These are phyloP conservation scores for Gyromitra esculenta DNA, from an alignment of 2,329 filamentous ascomycete species.

Conservation along the genomic window DNA sequence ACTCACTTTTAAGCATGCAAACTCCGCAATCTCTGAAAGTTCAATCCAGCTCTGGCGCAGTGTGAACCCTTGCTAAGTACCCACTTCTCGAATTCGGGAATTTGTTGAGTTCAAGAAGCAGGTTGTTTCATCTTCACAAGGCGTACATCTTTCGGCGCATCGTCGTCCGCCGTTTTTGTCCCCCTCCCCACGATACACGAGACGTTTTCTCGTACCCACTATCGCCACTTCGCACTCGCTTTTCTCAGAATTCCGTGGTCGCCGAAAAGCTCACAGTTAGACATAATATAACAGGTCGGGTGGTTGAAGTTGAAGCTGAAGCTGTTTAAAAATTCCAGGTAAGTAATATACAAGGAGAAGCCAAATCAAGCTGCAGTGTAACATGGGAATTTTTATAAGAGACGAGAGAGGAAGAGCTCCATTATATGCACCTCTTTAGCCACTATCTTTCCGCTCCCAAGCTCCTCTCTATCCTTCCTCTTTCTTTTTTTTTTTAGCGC, in stretches of 20 bases:
- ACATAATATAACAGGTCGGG: too few relatives aligned
- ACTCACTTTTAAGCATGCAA: neutral
- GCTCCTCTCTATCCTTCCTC: too few relatives aligned
- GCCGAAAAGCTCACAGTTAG: neutral
- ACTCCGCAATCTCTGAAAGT: neutral
- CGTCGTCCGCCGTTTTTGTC: neutral
- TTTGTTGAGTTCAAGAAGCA: neutral
- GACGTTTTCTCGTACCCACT: neutral
- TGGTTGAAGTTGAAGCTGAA: too few relatives aligned
- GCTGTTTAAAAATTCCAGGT: too few relatives aligned
- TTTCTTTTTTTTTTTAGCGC: too few relatives aligned
- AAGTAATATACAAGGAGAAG: too few relatives aligned
- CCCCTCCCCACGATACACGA: neutral
- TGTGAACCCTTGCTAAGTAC: neutral
- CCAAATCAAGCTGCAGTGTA: too few relatives aligned
- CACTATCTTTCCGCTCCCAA: too few relatives aligned
- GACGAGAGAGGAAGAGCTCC: too few relatives aligned
- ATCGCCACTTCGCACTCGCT: neutral
- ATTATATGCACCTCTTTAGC: too few relatives aligned
- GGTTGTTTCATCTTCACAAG: slow-evolving; percentile 2
- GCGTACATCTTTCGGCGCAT: neutral
- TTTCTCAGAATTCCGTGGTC: neutral
- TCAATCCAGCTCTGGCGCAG: slow-evolving; percentile 5
- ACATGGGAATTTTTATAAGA: too few relatives aligned
- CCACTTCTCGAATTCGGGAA: neutral